phyloP scores from a whole-genome alignment of 2,329 filamentous ascomycete genomes.

The Colletotrichum shisoi region DNA sequence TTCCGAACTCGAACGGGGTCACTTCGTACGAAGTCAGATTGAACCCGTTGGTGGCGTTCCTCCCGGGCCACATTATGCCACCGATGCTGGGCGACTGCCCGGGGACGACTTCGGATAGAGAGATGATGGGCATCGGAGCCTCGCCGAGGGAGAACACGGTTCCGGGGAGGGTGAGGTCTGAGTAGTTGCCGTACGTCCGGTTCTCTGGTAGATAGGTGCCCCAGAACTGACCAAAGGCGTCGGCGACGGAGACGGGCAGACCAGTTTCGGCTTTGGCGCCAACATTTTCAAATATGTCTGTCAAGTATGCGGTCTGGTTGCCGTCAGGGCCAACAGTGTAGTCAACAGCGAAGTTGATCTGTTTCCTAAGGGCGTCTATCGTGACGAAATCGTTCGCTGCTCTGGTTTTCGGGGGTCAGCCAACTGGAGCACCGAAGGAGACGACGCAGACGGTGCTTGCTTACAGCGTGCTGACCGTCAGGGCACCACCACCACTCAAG shows the following conservation, averaged over 20 bases:
- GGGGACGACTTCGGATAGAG: conserved; percentile 44
- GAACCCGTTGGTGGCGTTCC: conserved; percentile 44
- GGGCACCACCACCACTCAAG: conserved; percentile 44
- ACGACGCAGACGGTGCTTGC: conserved; percentile 10
- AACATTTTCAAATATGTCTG: conserved; percentile 40
- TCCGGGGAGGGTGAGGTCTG: conserved; percentile 40
- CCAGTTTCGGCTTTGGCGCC: conserved; percentile 42
- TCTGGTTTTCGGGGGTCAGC: conserved; percentile 29
- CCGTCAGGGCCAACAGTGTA: conserved; percentile 40
- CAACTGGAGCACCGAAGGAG: too few species aligned
- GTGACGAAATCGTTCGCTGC: conserved; percentile 45
- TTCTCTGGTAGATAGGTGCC: conserved; percentile 41
- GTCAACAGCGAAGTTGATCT: conserved; percentile 42
- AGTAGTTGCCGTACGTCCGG: conserved; percentile 41
- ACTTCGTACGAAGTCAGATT: conserved; percentile 48
- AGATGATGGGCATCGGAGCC: conserved; percentile 45
- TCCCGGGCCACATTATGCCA: conserved; percentile 44
- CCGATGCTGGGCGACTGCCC: conserved; percentile 44
- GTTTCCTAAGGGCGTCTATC: conserved; percentile 33
- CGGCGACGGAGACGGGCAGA: conserved; percentile 43
- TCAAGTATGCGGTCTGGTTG: conserved; percentile 38
- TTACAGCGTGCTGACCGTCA: conserved; percentile 43
- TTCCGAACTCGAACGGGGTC: conserved; percentile 48
- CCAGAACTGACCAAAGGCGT: conserved; percentile 46
- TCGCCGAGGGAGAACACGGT: conserved; percentile 40